phyloP scores from a whole-genome alignment of 2,329 filamentous ascomycete genomes.

The Arthrobotrys iridis region DNA sequence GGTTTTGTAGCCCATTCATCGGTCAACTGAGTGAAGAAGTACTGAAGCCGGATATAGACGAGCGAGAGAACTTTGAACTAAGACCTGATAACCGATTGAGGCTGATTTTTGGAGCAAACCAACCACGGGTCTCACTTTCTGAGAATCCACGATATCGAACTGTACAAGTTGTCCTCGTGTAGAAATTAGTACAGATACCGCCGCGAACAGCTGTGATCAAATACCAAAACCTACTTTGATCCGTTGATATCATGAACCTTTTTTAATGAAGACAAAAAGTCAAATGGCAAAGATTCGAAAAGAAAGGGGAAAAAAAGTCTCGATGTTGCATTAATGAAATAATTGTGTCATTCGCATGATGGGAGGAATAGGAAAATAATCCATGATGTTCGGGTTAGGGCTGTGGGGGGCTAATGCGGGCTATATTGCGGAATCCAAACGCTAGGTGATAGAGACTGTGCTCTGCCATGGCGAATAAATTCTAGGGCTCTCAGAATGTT shows the following conservation, averaged over 20 bases:
- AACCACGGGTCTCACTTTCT: background rate
- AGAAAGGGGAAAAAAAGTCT: conserved; percentile 1
- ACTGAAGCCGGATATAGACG: background rate
- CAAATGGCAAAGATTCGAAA: conserved; percentile 1
- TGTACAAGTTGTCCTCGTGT: too few relatives aligned
- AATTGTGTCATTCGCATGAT: conserved; percentile 1
- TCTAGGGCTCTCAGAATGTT: conserved; percentile 34
- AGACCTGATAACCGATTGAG: background rate
- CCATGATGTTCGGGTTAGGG: conserved; percentile 14
- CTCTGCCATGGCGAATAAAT: conserved; percentile 16
- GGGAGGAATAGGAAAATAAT: conserved; percentile 10
- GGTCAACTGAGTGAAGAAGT: background rate
- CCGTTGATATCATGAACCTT: background rate
- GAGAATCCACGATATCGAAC: conserved; percentile 5
- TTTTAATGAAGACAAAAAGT: background rate
- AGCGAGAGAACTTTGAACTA: background rate
- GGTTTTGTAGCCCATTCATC: conserved; percentile 12
- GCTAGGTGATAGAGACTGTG: background rate
- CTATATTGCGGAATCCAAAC: conserved; percentile 31
- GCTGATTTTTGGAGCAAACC: background rate
- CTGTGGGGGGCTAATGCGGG: background rate
- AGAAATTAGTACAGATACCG: conserved; percentile 12
- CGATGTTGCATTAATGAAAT: conserved; percentile 4
- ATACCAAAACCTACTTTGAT: background rate
- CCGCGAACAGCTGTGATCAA: conserved; percentile 10